These are phyloP conservation scores for Phascolomyces articulosus DNA, from an alignment of 371 early-diverging fungal genomes.

Conservation along the genomic window DNA sequence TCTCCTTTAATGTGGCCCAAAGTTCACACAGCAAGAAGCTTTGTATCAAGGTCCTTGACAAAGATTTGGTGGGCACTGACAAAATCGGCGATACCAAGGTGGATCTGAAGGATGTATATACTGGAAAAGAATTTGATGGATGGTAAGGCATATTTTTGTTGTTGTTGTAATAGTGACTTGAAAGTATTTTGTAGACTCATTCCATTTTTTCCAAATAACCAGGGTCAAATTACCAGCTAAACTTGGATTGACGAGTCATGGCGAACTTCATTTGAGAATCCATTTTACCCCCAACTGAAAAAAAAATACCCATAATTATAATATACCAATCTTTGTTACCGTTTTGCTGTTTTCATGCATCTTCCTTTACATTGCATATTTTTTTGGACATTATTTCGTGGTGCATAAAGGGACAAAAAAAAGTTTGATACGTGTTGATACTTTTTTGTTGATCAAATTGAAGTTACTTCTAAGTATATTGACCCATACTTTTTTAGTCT, in stretches of 20 bases:
- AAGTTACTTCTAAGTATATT: too few relatives aligned
- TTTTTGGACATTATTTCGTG: too few relatives aligned
- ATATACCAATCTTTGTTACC: too few relatives aligned
- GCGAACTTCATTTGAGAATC: slow-evolving; percentile 36
- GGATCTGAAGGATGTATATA: slow-evolving; percentile 31
- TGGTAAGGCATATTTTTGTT: slow-evolving; percentile 16
- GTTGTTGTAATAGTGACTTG: neutral
- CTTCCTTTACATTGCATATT: too few relatives aligned
- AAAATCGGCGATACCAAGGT: slow-evolving; percentile 36
- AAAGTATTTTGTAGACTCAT: too few relatives aligned
- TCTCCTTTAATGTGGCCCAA: slow-evolving; percentile 37
- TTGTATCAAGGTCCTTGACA: slow-evolving; percentile 39
- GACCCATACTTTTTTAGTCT: too few relatives aligned
- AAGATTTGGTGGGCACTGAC: slow-evolving; percentile 34
- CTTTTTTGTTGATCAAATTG: too few relatives aligned
- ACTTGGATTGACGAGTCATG: slow-evolving; percentile 39
- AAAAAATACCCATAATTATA: neutral
- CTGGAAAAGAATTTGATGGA: slow-evolving; percentile 29
- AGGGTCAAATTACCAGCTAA: slow-evolving; percentile 38
- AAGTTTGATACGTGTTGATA: too few relatives aligned
- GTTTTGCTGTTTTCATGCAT: too few relatives aligned
- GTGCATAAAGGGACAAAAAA: too few relatives aligned
- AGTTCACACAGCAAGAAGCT: slow-evolving; percentile 35
- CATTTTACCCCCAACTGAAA: slow-evolving; percentile 24
- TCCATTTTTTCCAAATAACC: too few relatives aligned